These are phyloP conservation scores for Acer campestre DNA, from an alignment of 345 rosid genomes.

Conservation along the genomic window DNA sequence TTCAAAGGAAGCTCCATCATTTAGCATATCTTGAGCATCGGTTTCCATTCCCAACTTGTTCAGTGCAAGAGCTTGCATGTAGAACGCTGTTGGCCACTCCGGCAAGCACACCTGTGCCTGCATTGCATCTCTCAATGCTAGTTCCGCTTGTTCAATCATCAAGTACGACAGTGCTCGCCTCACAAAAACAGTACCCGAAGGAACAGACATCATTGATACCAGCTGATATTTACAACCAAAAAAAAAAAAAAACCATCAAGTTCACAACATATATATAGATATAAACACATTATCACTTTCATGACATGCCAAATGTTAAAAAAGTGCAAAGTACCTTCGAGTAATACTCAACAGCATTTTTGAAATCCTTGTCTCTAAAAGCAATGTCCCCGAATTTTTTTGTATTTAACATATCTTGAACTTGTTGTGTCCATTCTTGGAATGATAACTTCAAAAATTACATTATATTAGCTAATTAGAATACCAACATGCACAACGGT, in stretches of 20 bases:
- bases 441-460: conserved; percentile 67
- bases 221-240: conserved; percentile 39
- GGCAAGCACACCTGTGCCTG: conserved; percentile 97
- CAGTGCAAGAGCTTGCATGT: conserved; percentile 93
- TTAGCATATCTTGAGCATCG: conserved; percentile 97
- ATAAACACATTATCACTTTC: no score
- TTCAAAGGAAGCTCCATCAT: conserved; percentile 90
- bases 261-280: neutral
- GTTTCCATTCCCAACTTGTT: conserved; percentile 97
- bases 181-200: conserved; percentile 82
- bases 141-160: conserved; percentile 86
- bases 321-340: conserved; percentile 56
- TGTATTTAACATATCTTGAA: conserved; percentile 93
- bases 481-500: neutral
- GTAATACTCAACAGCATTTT: conserved; percentile 82
- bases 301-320: no score
- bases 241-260: no score
- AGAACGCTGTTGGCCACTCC: conserved; percentile 97
- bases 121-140: conserved; percentile 96
- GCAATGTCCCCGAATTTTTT: conserved; percentile 93
- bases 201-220: conserved; percentile 81
- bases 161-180: conserved; percentile 72
- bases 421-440: conserved; percentile 99
- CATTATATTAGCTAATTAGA: conserved; percentile 1
- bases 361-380: conserved; percentile 92